phyloP scores from a whole-genome alignment of 495 filamentous ascomycete species.

The Acidomyces sp. region DNA sequence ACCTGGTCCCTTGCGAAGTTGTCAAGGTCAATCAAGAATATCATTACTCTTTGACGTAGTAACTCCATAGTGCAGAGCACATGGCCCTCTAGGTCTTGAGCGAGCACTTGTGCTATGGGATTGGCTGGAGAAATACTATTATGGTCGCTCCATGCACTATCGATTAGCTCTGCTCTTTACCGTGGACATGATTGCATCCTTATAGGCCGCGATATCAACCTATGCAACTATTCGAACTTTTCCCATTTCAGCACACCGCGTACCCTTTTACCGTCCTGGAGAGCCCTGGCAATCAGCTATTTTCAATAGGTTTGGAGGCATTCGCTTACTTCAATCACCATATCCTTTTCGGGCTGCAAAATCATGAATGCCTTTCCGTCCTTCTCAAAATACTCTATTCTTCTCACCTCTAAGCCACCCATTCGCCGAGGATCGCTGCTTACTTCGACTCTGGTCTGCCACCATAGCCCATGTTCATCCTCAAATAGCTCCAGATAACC shows the following conservation, averaged over 20 bases:
- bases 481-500: slow-evolving; percentile 12
- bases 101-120: too few relatives aligned
- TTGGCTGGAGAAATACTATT: too few relatives aligned
- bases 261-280: slow-evolving; percentile 10
- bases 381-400: slow-evolving; percentile 8
- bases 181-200: too few relatives aligned
- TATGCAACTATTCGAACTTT: slow-evolving; percentile 12
- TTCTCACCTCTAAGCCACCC: slow-evolving; percentile 9
- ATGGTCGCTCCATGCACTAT: too few relatives aligned
- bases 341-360: slow-evolving; percentile 9
- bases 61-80: too few relatives aligned
- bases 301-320: not conserved
- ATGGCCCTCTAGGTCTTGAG: too few relatives aligned
- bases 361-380: slow-evolving; percentile 11
- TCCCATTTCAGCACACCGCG: slow-evolving; percentile 14
- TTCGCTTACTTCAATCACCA: slow-evolving; percentile 10
- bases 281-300: not conserved
- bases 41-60: too few relatives aligned
- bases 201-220: too few relatives aligned
- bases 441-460: slow-evolving; percentile 15
- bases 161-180: too few relatives aligned
- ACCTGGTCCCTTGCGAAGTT: too few relatives aligned
- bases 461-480: slow-evolving; percentile 7
- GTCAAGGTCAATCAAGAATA: too few relatives aligned
- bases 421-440: slow-evolving; percentile 8